These are phyloP conservation scores for Fusarium bactridioides DNA, from an alignment of 2,329 filamentous ascomycete species.

Conservation along the genomic window DNA sequence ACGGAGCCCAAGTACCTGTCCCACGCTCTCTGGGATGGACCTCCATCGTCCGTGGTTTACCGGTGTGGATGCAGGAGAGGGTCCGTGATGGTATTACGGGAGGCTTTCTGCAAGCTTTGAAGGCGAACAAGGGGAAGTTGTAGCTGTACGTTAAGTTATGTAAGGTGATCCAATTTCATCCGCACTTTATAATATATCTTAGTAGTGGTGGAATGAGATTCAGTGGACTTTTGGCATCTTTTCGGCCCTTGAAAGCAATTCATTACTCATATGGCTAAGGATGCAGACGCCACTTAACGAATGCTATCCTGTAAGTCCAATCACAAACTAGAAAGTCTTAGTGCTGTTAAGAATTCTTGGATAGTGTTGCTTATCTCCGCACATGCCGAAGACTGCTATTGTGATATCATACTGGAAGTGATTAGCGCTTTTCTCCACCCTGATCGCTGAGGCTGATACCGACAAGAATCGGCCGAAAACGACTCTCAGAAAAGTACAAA, in stretches of 20 bases:
- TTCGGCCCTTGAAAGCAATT: too few relatives aligned
- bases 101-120: neutral
- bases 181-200: too few relatives aligned
- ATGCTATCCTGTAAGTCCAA: too few relatives aligned
- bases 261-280: too few relatives aligned
- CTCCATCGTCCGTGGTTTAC: neutral
- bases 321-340: too few relatives aligned
- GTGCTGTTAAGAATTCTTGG: too few relatives aligned
- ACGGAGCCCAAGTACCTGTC: neutral
- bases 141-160: neutral
- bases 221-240: too few relatives aligned
- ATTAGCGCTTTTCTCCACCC: neutral
- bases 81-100: neutral
- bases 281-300: too few relatives aligned
- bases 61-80: neutral
- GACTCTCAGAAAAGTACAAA: neutral
- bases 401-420: neutral
- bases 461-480: neutral
- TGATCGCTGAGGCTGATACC: neutral
- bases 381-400: neutral
- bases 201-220: too few relatives aligned
- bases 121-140: neutral
- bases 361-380: neutral
- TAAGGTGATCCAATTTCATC: too few relatives aligned
- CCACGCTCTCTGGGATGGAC: neutral